Percentiles rank a stretch among this genome's conserved stretches.
Evolutionary conservation across 129 eudicot genomes (phyloP).

Genomic region (Pulicaria dysenterica): DNA sequence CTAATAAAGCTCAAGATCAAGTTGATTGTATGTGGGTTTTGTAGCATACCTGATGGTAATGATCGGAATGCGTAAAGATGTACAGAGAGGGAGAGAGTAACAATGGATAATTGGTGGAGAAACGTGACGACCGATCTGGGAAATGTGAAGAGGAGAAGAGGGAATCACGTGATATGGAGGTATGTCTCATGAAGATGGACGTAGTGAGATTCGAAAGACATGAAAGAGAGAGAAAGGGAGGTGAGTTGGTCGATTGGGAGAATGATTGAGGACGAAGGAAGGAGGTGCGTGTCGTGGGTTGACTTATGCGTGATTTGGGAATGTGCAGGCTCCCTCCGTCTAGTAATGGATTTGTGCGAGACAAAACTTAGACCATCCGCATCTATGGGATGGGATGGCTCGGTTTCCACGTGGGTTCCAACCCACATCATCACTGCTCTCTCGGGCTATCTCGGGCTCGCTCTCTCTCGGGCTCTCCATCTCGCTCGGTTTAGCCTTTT

Average conservation of each 20-base stretch:
- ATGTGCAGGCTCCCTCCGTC: neutral
- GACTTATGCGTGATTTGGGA: slow-evolving; percentile 26
- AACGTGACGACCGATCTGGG: neutral
- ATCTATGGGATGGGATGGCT: too few relatives aligned
- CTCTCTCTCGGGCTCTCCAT: too few relatives aligned
- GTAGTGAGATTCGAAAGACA: slow-evolving; percentile 24
- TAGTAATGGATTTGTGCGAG: too few relatives aligned
- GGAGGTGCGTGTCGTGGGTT: slow-evolving; percentile 41
- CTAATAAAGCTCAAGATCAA: slow-evolving; percentile 11
- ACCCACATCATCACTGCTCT: too few relatives aligned
- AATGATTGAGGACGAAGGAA: slow-evolving; percentile 35
- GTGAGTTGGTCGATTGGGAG: slow-evolving; percentile 12
- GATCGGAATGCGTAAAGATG: too few relatives aligned
- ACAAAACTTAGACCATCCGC: too few relatives aligned
- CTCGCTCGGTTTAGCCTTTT: too few relatives aligned
- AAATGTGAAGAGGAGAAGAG: slow-evolving; percentile 9
- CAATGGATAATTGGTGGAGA: slow-evolving; percentile 3
- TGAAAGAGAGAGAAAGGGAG: neutral
- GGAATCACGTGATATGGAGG: slow-evolving; percentile 26
- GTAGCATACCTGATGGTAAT: neutral
- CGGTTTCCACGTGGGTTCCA: too few relatives aligned
- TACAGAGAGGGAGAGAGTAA: too few relatives aligned
- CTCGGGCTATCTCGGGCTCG: too few relatives aligned
- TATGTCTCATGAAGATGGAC: slow-evolving; percentile 13
- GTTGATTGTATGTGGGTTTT: slow-evolving; percentile 17